Evolutionary conservation across 805 yeast genomes (phyloP), one percentile per base, ranked within the genome.

Genomic region (Saturnispora kantuleensis): DNA sequence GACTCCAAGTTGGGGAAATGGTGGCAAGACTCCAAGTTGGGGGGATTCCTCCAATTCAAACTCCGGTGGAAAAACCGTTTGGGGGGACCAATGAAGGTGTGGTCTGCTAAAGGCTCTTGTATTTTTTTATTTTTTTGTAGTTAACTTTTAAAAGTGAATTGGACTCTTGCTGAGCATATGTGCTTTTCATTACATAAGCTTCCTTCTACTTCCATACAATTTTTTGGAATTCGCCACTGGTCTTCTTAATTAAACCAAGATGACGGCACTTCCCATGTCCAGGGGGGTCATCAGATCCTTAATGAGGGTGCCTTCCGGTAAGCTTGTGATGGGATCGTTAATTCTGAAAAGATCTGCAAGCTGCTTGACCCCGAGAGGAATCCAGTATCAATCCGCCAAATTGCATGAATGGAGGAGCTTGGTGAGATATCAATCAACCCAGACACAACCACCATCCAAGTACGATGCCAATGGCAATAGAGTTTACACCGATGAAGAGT

Each of bases 1-100:
- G 47, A 69, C 75, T n/a, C 77, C 81, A 5, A 59, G 65, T 1
- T 64, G 67, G 66, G 47, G 43, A 31, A 67, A 67, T 40, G 60
- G 56, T 16, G 63, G 59, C 1, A 56, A 41, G 47, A 68, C 75
- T n/a, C 76, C 81, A 5, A 59, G 65, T 1, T 63, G 67, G 66
- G 47, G 45, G 29, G 68, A 59, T 1, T 56, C 42, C 71, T 2
- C 60, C 66, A 1, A 47, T 26, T 41, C 52, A 18, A 47, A 56
- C 21, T 40, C 45, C 26, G 56, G 59, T n/a, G 57, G 57, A 13
- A 53, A 48, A 13, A 51, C 55, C 10, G 50, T 46, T 31, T 49
- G 52, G 52, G 45, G 49, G 12, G 46, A 68, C 3, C 63, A 61
- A 33, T 47, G 64, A 57, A 10, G 69, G 76, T 17, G 3, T 21